These are phyloP conservation scores for Basipetospora sp. DNA, from an alignment of 2,329 filamentous ascomycete genomes.

Conservation along the genomic window DNA sequence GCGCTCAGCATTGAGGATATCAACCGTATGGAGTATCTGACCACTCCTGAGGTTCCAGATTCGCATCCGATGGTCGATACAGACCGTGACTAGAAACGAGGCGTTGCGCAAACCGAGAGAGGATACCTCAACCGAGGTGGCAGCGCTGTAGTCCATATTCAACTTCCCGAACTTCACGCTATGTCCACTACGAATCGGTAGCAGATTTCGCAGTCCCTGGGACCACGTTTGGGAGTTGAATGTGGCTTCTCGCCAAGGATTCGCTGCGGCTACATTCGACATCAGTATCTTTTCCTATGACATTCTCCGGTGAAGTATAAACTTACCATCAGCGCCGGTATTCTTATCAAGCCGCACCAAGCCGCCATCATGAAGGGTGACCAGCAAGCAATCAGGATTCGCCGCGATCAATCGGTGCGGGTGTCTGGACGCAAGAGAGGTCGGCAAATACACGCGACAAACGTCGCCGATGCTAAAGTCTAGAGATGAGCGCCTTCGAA, in stretches of 20 bases:
- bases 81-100: constrained; percentile 60
- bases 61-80: constrained; percentile 74
- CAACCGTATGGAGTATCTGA: constrained; percentile 59
- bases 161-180: constrained; percentile 48
- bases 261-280: constrained; percentile 13
- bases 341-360: constrained; percentile 56
- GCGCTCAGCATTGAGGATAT: constrained; percentile 56
- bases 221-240: constrained; percentile 62
- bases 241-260: constrained; percentile 55
- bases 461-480: constrained; percentile 63
- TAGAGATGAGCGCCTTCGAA: constrained; percentile 52
- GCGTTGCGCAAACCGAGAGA: constrained; percentile 33
- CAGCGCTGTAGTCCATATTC: constrained; percentile 53
- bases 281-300: background rate
- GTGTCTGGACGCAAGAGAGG: constrained; percentile 61
- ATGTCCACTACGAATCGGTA: constrained; percentile 51
- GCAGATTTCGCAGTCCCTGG: constrained; percentile 48
- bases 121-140: constrained; percentile 45
- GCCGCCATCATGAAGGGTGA: constrained; percentile 68
- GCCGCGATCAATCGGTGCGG: constrained; percentile 70
- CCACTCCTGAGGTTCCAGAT: constrained; percentile 81
- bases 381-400: constrained; percentile 57
- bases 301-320: background rate
- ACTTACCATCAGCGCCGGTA: constrained; percentile 30
- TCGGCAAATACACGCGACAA: constrained; percentile 59